Conservation (phyloP, 208 protist species). For the Angomonas ambiguus region DNA sequence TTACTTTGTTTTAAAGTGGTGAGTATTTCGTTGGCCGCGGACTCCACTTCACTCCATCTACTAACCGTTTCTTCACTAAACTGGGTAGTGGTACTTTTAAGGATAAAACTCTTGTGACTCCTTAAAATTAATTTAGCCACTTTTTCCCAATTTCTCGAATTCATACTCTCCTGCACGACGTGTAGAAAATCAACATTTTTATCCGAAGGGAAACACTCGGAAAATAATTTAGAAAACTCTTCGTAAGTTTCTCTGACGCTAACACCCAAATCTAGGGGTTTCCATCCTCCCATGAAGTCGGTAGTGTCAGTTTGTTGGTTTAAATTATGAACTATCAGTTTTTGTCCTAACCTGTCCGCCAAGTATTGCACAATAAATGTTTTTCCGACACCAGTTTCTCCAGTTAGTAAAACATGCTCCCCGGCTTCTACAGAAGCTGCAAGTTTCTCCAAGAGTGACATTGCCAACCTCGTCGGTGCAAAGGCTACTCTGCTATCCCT, state of each 20-base stretch:
- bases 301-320: slow-evolving; percentile 98
- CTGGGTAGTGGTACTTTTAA: slow-evolving; percentile 39
- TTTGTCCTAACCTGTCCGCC: slow-evolving; percentile 82
- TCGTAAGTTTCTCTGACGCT: slow-evolving; percentile 62
- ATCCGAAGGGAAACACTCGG: slow-evolving; percentile 88
- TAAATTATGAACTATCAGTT: slow-evolving; percentile 97
- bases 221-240: slow-evolving; percentile 93
- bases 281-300: slow-evolving; percentile 99
- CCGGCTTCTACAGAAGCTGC: slow-evolving; percentile 77
- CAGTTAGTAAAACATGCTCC: slow-evolving; percentile 97
- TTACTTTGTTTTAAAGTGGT: slow-evolving; percentile 47
- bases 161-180: slow-evolving; percentile 51
- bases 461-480: slow-evolving; percentile 91
- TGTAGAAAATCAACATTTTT: slow-evolving; percentile 80
- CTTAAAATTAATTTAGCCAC: slow-evolving; percentile 72
- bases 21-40: slow-evolving; percentile 41
- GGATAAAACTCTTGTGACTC: slow-evolving; percentile 55
- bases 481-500: slow-evolving; percentile 85
- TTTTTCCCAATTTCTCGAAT: slow-evolving; percentile 56
- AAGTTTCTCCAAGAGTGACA: slow-evolving; percentile 95
- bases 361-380: slow-evolving; percentile 92
- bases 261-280: slow-evolving; percentile 95
- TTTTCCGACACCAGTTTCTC: slow-evolving; percentile 98
- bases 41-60: slow-evolving; percentile 14
- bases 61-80: slow-evolving; percentile 14